A percentile compares a stretch with the other conserved stretches of the same genome.
Conservation (phyloP, 345 rosid genomes). For the Gossypium herbaceum region DNA sequence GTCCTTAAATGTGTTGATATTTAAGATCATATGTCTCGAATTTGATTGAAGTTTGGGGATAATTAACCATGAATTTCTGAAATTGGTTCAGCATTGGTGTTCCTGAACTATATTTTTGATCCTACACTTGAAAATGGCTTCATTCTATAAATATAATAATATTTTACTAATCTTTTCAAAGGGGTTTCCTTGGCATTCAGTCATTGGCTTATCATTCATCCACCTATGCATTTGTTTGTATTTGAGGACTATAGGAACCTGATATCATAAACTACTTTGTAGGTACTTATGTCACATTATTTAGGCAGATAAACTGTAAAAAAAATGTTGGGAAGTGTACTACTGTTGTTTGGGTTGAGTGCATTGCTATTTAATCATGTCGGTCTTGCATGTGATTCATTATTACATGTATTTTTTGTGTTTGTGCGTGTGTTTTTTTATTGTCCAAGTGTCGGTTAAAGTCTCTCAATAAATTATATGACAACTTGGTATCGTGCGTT, state of each 20-base stretch:
- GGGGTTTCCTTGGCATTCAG: not conserved
- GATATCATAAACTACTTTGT: not conserved
- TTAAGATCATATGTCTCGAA: not conserved
- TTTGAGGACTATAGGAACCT: not conserved
- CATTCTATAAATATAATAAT: not conserved
- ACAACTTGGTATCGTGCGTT: not conserved
- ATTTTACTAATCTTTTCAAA: not conserved
- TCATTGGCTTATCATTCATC: not conserved
- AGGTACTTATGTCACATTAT: not conserved
- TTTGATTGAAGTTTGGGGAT: not conserved
- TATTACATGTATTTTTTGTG: not conserved
- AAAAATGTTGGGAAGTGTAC: not conserved
- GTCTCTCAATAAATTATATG: constrained; percentile 7
- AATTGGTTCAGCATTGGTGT: not conserved
- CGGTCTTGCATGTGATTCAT: constrained; percentile 1
- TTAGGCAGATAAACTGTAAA: not conserved
- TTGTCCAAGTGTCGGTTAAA: not conserved
- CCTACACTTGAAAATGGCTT: not conserved
- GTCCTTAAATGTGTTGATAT: not conserved
- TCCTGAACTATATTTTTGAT: not conserved
- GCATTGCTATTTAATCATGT: constrained; percentile 6
- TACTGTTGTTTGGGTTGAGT: not conserved
- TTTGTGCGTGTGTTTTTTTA: not conserved
- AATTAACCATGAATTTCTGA: not conserved
- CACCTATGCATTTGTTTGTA: not conserved